These are phyloP conservation scores for Malus hybrid DNA, from an alignment of 331 rosid genomes.

Conservation along the genomic window DNA sequence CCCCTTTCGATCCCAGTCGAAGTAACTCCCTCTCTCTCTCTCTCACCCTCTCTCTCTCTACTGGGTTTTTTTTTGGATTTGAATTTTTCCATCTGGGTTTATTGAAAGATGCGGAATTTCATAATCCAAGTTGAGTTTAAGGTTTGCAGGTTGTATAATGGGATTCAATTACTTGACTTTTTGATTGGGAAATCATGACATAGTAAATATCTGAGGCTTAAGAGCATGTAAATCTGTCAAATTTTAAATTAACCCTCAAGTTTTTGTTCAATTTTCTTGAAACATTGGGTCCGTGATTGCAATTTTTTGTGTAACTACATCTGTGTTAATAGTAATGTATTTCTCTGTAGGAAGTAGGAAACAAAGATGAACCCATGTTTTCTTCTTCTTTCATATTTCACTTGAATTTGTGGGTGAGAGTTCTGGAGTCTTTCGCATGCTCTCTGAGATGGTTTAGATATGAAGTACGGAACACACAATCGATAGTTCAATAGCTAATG, in stretches of 20 bases:
- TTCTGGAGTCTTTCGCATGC: background rate
- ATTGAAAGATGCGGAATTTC: slow-evolving; percentile 1
- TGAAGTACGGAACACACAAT: background rate
- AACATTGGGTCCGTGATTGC: background rate
- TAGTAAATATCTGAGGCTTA: background rate
- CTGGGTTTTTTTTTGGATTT: too few species aligned
- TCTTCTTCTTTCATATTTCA: background rate
- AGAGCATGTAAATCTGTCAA: background rate
- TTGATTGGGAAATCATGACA: background rate
- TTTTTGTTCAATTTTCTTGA: background rate
- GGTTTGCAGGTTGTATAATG: background rate
- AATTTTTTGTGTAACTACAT: background rate
- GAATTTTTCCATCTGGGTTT: background rate
- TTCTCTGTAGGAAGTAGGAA: background rate
- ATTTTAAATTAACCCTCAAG: background rate
- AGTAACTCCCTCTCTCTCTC: slow-evolving; percentile 26
- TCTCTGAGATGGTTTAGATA: background rate
- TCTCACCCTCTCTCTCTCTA: background rate
- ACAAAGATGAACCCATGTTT: background rate
- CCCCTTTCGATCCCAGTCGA: slow-evolving; percentile 78
- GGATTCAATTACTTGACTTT: background rate
- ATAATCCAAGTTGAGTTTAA: background rate
- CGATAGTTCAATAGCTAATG: too few species aligned
- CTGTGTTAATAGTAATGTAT: background rate
- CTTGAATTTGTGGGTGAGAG: background rate